A percentile compares a stretch with the other conserved stretches of the same genome.
These are phyloP conservation scores for Crithidia acanthocephali DNA, from an alignment of 208 protist genomes.

Conservation along the genomic window DNA sequence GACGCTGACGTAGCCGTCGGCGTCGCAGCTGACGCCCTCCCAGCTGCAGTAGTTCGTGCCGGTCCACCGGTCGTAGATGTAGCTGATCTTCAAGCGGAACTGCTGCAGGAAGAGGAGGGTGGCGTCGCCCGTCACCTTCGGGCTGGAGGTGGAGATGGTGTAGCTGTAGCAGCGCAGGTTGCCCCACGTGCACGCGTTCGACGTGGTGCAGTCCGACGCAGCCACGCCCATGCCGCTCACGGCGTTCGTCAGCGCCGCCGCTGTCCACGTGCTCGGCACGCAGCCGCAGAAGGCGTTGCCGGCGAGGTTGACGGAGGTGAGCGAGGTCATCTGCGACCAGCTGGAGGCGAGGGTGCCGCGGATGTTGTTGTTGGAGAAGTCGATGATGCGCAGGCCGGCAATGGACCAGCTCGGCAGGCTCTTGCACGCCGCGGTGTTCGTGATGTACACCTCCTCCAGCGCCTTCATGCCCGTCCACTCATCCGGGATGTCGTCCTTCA, in stretches of 20 bases:
- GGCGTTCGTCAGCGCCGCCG: slow-evolving; percentile 19
- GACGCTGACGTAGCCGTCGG: slow-evolving; percentile 20
- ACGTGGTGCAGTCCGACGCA: neutral
- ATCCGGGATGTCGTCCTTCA: slow-evolving; percentile 13
- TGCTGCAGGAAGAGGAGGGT: slow-evolving; percentile 6
- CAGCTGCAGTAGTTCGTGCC: slow-evolving; percentile 32
- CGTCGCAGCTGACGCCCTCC: slow-evolving; percentile 25
- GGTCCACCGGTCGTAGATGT: slow-evolving; percentile 3
- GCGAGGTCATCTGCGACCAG: neutral
- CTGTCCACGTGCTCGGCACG: slow-evolving; percentile 14
- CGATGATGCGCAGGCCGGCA: slow-evolving; percentile 1
- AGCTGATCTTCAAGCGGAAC: neutral
- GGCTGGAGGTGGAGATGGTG: neutral
- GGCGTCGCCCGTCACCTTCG: neutral
- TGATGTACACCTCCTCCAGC: slow-evolving; percentile 6
- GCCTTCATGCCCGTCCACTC: slow-evolving; percentile 22
- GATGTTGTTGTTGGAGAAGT: slow-evolving; percentile 27
- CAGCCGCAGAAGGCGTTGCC: slow-evolving; percentile 17
- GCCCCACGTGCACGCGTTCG: neutral
- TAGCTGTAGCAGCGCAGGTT: neutral
- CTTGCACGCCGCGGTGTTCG: slow-evolving; percentile 6
- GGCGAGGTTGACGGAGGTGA: slow-evolving; percentile 8
- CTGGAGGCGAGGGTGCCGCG: neutral
- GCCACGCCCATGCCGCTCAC: neutral
- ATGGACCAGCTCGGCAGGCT: slow-evolving; percentile 28